Evolutionary conservation across 2,329 filamentous ascomycete genomes (phyloP).

Genomic region (Verticillium albo-atrum): DNA sequence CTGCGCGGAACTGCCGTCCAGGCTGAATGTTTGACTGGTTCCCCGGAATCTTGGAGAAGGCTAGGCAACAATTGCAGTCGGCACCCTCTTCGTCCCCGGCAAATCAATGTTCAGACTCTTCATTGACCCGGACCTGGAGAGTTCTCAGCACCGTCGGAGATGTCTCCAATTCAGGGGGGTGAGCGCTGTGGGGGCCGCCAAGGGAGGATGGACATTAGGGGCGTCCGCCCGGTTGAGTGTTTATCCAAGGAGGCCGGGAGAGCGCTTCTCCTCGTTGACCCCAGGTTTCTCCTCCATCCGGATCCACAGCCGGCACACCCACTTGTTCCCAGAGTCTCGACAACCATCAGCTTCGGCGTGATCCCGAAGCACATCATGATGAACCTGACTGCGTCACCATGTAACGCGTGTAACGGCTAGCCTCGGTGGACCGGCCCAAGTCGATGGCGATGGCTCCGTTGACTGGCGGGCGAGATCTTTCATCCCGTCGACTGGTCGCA

Average conservation of each 20-base stretch:
- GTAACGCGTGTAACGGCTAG: not conserved
- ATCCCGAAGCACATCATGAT: not conserved
- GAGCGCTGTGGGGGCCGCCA: not conserved
- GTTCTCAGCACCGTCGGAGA: not conserved
- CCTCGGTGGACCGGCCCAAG: not conserved
- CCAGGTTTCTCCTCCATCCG: not conserved
- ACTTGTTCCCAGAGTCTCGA: not conserved
- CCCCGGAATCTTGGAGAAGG: not conserved
- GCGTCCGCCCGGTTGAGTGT: not conserved
- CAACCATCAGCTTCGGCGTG: not conserved
- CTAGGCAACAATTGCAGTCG: not conserved
- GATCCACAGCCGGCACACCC: not conserved
- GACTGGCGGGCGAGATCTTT: not conserved
- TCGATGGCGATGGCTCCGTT: not conserved
- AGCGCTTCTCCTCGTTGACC: not conserved
- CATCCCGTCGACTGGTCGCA: not conserved
- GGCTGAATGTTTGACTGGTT: not conserved
- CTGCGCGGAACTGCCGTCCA: not conserved
- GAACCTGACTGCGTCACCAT: not conserved
- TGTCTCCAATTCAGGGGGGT: not conserved
- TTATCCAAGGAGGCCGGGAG: not conserved
- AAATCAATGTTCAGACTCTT: conserved; percentile 1
- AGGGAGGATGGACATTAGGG: not conserved
- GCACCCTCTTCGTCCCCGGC: not conserved
- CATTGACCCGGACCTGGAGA: not conserved